phyloP scores from a whole-genome alignment of 75 land plant species.

The Pinus albicaulis region DNA sequence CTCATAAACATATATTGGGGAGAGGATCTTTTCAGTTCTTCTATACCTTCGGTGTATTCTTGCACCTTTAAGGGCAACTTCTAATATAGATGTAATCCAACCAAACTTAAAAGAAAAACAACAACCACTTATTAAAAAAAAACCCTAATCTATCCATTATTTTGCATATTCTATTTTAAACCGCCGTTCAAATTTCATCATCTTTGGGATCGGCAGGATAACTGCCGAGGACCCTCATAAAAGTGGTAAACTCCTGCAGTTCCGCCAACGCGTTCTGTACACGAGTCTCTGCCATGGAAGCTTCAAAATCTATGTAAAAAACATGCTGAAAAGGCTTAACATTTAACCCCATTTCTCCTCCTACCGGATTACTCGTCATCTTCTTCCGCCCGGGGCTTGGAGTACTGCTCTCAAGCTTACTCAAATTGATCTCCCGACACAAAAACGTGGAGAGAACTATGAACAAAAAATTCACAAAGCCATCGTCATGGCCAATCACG shows the following conservation, averaged over 20 bases:
- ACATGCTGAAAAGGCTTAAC: background rate
- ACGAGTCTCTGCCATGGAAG: background rate
- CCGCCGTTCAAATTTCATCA: no score
- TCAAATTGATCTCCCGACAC: background rate
- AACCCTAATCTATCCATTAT: no score
- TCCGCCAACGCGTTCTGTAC: background rate
- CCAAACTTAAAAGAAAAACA: no score
- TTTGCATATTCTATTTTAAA: no score
- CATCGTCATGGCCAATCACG: background rate
- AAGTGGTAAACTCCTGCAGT: background rate
- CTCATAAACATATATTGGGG: no score
- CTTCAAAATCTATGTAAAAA: constrained; percentile 1
- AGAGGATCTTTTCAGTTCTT: no score
- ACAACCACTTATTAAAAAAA: no score
- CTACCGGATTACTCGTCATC: background rate
- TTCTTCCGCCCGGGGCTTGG: background rate
- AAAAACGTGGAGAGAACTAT: background rate
- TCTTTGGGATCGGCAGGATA: background rate
- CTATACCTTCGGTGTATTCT: no score
- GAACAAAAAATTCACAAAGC: background rate
- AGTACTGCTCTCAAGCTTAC: background rate
- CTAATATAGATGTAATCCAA: no score
- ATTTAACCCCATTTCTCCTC: background rate
- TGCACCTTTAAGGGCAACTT: no score
- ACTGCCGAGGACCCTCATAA: background rate